phyloP scores from a whole-genome alignment of 345 rosid species.

The Populus davidiana region DNA sequence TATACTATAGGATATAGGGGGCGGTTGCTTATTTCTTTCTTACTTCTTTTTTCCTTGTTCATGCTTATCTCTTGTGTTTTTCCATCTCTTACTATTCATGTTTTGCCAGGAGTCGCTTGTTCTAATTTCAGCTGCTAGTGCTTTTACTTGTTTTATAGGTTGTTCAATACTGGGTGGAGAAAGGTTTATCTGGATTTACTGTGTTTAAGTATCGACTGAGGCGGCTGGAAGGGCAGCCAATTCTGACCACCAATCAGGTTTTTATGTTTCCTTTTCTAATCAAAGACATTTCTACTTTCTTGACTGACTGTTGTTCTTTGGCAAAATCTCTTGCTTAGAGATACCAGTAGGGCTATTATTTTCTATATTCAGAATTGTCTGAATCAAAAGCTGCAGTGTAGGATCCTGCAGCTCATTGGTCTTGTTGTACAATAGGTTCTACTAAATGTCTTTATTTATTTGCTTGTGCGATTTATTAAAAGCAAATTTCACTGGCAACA shows the following conservation, averaged over 20 bases:
- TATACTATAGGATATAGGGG: too few species aligned
- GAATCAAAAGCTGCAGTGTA: neutral
- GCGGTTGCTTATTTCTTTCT: too few species aligned
- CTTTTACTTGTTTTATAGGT: conserved; percentile 41
- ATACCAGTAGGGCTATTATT: neutral
- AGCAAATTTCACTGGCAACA: neutral
- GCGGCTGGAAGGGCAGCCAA: conserved; percentile 75
- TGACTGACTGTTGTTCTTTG: neutral
- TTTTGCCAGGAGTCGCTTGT: too few species aligned
- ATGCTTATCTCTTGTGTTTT: neutral
- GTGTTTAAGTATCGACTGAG: conserved; percentile 69
- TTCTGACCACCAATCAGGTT: conserved; percentile 87
- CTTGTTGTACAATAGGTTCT: neutral
- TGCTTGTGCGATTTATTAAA: neutral
- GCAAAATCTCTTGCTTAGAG: neutral
- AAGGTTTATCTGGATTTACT: conserved; percentile 86
- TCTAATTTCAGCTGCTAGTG: neutral
- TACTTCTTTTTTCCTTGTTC: neutral
- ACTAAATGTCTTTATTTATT: neutral
- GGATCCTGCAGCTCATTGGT: neutral
- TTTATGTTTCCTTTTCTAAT: neutral
- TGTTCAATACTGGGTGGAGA: conserved; percentile 74
- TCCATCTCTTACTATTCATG: neutral
- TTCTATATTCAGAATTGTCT: too few species aligned
- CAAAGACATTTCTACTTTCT: neutral